Conservation (phyloP, 805 yeast genomes). For the Pichia ethanolica region DNA sequence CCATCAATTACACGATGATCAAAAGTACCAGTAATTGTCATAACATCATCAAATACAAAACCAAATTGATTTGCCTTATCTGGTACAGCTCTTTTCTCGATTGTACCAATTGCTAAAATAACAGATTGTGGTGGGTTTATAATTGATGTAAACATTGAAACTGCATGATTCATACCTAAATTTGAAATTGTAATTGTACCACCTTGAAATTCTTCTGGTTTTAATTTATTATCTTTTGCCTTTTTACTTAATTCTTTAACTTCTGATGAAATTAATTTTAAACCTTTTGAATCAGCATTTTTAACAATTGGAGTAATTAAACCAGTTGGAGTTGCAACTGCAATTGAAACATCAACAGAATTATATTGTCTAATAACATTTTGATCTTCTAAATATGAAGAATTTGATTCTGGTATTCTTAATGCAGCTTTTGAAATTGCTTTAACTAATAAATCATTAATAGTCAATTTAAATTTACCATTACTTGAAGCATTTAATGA, state of each 20-base stretch:
- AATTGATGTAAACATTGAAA: constrained; percentile 86
- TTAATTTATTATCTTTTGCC: constrained; percentile 88
- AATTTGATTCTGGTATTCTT: constrained; percentile 90
- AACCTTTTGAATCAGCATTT: constrained; percentile 82
- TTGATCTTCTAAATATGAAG: constrained; percentile 86
- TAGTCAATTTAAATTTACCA: constrained; percentile 84
- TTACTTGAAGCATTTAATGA: constrained; percentile 79
- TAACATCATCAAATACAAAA: constrained; percentile 83
- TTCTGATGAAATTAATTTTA: constrained; percentile 70
- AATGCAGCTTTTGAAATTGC: constrained; percentile 86
- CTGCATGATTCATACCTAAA: constrained; percentile 98
- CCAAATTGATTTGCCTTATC: constrained; percentile 89
- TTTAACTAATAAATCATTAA: constrained; percentile 90
- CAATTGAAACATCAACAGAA: constrained; percentile 94
- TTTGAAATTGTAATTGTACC: constrained; percentile 98
- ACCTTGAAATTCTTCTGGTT: constrained; percentile 98
- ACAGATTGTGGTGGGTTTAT: constrained; percentile 97
- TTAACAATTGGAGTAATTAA: constrained; percentile 92
- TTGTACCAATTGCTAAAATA: constrained; percentile 90
- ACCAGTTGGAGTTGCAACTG: constrained; percentile 98
- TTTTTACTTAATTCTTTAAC: constrained; percentile 92
- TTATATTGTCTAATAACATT: constrained; percentile 87
- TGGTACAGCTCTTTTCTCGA: constrained; percentile 86
- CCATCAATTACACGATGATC: constrained; percentile 98
- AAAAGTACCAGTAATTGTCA: constrained; percentile 91